These are phyloP conservation scores for Coniochaeta sp. DNA, from an alignment of 2,329 filamentous ascomycete genomes.

Conservation along the genomic window DNA sequence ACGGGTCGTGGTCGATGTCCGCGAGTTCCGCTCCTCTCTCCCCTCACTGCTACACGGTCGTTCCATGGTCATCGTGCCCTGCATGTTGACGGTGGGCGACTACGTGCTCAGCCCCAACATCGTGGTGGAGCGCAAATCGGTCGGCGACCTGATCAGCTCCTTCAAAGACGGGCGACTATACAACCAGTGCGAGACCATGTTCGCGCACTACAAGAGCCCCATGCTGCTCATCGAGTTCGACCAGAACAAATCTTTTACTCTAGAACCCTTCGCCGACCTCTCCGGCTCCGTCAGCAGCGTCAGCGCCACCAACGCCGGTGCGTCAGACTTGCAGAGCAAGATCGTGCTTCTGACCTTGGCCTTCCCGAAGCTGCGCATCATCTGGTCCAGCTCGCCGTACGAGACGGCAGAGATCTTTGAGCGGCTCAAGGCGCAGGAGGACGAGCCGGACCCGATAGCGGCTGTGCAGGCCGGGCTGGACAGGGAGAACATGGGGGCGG, in stretches of 20 bases:
- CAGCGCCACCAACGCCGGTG: constrained; percentile 42
- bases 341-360: constrained; percentile 87
- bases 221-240: constrained; percentile 98
- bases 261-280: constrained; percentile 70
- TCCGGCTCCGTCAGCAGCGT: constrained; percentile 55
- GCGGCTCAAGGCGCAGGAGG: constrained; percentile 79
- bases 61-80: constrained; percentile 82
- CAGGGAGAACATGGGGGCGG: constrained; percentile 42
- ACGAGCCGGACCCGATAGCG: constrained; percentile 82
- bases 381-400: constrained; percentile 90
- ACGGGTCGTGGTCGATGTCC: constrained; percentile 87
- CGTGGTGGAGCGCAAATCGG: constrained; percentile 89
- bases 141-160: constrained; percentile 84
- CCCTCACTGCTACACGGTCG: constrained; percentile 87
- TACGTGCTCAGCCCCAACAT: constrained; percentile 89
- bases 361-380: constrained; percentile 81
- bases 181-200: constrained; percentile 89
- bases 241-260: constrained; percentile 92
- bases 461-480: constrained; percentile 80
- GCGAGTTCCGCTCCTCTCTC: constrained; percentile 89
- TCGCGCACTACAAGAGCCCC: constrained; percentile 79
- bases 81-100: constrained; percentile 93
- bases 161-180: constrained; percentile 89
- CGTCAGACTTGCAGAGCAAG: constrained; percentile 80
- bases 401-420: constrained; percentile 97